These are phyloP conservation scores for Aspergillus melleus DNA, from an alignment of 2,329 filamentous ascomycete species.

Conservation along the genomic window DNA sequence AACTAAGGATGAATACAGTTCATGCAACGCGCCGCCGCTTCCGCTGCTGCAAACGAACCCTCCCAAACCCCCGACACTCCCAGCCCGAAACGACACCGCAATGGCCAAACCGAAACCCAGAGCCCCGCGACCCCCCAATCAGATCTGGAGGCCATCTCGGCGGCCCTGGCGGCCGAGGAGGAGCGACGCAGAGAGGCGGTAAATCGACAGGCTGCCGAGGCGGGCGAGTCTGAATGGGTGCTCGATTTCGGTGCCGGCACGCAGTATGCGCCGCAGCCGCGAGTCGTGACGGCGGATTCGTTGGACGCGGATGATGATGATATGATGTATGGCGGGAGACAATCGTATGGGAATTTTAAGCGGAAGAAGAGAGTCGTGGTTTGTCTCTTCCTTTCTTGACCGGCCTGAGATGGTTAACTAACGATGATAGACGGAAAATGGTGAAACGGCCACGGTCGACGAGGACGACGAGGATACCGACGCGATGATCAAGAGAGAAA, in stretches of 20 bases:
- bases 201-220: constrained; percentile 42
- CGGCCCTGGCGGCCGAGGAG: constrained; percentile 43
- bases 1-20: constrained; percentile 53
- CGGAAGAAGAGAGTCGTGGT: constrained; percentile 31
- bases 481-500: constrained; percentile 19
- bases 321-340: constrained; percentile 31
- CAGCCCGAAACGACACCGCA: constrained; percentile 39
- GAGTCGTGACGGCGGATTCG: constrained; percentile 34
- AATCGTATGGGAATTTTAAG: constrained; percentile 42
- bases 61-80: constrained; percentile 47
- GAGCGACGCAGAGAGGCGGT: constrained; percentile 42
- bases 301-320: constrained; percentile 35
- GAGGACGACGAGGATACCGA: constrained; percentile 18
- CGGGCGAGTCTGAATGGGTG: constrained; percentile 48
- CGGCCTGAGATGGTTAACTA: too few species aligned
- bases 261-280: constrained; percentile 24
- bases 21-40: constrained; percentile 83
- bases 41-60: constrained; percentile 46
- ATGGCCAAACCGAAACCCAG: constrained; percentile 25
- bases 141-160: constrained; percentile 42
- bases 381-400: too few species aligned
- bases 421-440: neutral
- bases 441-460: constrained; percentile 9
- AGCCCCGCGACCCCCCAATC: constrained; percentile 25
- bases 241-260: constrained; percentile 31